Percentiles rank a stretch among this genome's conserved stretches.
These are phyloP conservation scores for Aspergillaceae sp. DNA, from an alignment of 2,329 filamentous ascomycete genomes.

Conservation along the genomic window DNA sequence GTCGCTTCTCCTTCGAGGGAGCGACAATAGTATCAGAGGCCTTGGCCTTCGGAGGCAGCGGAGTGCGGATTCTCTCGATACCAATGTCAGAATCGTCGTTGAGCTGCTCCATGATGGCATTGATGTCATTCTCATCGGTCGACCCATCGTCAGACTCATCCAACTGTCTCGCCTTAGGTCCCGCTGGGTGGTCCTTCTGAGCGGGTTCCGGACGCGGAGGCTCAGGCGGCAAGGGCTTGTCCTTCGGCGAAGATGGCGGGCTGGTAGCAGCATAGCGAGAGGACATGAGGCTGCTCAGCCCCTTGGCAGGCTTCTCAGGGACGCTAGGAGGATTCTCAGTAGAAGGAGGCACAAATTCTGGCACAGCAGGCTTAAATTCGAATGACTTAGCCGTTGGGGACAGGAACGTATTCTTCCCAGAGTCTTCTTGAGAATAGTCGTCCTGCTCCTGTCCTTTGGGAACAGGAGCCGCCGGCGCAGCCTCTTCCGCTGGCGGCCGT, in stretches of 20 bases:
- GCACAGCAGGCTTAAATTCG: conserved; percentile 36
- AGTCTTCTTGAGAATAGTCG: conserved; percentile 4
- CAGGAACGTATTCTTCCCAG: conserved; percentile 46
- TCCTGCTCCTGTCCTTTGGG: neutral
- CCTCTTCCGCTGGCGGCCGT: neutral
- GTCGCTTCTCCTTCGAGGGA: conserved; percentile 47
- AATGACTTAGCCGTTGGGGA: conserved; percentile 67
- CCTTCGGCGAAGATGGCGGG: conserved; percentile 15
- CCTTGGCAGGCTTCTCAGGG: conserved; percentile 12
- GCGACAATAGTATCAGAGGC: conserved; percentile 33
- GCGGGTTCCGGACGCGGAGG: conserved; percentile 7
- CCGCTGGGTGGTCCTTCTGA: conserved; percentile 1
- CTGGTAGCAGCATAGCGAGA: conserved; percentile 28
- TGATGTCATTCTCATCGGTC: conserved; percentile 61
- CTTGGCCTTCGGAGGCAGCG: conserved; percentile 16
- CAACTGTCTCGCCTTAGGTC: conserved; percentile 5
- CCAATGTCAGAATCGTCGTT: conserved; percentile 66
- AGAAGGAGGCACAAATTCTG: conserved; percentile 19
- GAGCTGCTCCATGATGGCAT: conserved; percentile 83
- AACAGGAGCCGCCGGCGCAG: conserved; percentile 7
- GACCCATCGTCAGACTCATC: conserved; percentile 24
- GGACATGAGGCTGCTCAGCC: conserved; percentile 23
- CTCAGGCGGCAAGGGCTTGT: conserved; percentile 7
- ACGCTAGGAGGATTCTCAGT: conserved; percentile 7
- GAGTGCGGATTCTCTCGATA: conserved; percentile 52